These are phyloP conservation scores for Solanum pimpinellifolium DNA, from an alignment of 257 asterid genomes.

Conservation along the genomic window DNA sequence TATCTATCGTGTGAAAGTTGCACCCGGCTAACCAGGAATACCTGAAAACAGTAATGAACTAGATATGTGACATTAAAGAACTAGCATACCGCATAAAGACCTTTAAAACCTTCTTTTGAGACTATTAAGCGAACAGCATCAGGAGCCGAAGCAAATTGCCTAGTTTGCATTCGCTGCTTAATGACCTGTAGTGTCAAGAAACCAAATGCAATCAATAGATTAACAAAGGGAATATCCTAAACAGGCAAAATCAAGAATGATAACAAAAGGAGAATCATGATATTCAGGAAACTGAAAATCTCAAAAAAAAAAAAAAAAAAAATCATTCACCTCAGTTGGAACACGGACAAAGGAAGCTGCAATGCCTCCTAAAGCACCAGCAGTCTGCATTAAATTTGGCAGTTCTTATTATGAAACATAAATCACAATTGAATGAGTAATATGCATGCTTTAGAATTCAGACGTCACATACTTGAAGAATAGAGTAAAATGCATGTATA, in stretches of 20 bases:
- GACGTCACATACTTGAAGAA: background rate
- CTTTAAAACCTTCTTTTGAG: conserved; percentile 79
- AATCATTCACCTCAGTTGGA: conserved; percentile 70
- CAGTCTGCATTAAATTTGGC: conserved; percentile 36
- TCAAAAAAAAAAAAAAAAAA: background rate
- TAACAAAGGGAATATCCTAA: background rate
- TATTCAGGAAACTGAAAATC: background rate
- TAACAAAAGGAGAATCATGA: background rate
- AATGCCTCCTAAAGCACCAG: conserved; percentile 94
- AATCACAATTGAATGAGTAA: background rate
- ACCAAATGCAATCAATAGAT: background rate
- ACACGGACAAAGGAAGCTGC: conserved; percentile 96
- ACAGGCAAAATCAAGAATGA: background rate
- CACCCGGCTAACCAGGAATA: background rate
- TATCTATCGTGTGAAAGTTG: background rate
- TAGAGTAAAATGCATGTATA: background rate
- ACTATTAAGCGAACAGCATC: conserved; percentile 76
- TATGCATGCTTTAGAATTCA: background rate
- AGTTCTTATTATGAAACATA: background rate
- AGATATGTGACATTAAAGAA: background rate
- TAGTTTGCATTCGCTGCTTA: conserved; percentile 93
- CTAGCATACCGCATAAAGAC: conserved; percentile 79
- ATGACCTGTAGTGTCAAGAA: conserved; percentile 60
- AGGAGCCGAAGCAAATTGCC: conserved; percentile 89
- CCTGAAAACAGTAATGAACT: background rate